Evolutionary conservation across 83 land plant species (phyloP).

Genomic region (Thuja plicata): DNA sequence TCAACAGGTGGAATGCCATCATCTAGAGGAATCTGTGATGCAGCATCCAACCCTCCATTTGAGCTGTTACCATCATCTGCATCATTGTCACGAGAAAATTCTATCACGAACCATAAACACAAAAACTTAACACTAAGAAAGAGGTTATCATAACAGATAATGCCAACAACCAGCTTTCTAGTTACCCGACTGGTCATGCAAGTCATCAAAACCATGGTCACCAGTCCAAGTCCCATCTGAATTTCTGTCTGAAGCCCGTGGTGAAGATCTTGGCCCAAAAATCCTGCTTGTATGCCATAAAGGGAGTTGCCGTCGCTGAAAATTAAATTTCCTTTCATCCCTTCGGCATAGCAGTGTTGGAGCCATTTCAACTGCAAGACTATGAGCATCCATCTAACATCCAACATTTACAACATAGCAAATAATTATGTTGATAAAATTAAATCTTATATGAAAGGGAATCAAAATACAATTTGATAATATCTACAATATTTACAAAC

Average conservation of each 20-base stretch:
- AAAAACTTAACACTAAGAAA: not conserved
- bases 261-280: slow-evolving; percentile 14
- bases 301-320: slow-evolving; percentile 10
- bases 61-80: slow-evolving; percentile 8
- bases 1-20: slow-evolving; percentile 59
- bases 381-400: slow-evolving; percentile 76
- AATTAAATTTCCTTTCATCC: slow-evolving; percentile 30
- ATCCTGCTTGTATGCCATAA: slow-evolving; percentile 2
- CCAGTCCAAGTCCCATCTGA: slow-evolving; percentile 7
- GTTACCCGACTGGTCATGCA: slow-evolving; percentile 36
- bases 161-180: not conserved
- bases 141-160: not conserved
- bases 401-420: not conserved
- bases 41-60: slow-evolving; percentile 37
- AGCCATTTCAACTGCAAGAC: slow-evolving; percentile 74
- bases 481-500: not conserved
- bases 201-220: slow-evolving; percentile 14
- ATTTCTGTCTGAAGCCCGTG: slow-evolving; percentile 12
- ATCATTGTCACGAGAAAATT: not conserved
- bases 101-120: not conserved
- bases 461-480: not conserved
- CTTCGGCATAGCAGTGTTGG: slow-evolving; percentile 66
- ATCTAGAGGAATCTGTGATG: slow-evolving; percentile 69
- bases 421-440: not conserved
- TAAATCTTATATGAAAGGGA: not conserved